Evolutionary conservation across 1,139 yeast species (phyloP).

Genomic region (Hansenula lynferdii): DNA sequence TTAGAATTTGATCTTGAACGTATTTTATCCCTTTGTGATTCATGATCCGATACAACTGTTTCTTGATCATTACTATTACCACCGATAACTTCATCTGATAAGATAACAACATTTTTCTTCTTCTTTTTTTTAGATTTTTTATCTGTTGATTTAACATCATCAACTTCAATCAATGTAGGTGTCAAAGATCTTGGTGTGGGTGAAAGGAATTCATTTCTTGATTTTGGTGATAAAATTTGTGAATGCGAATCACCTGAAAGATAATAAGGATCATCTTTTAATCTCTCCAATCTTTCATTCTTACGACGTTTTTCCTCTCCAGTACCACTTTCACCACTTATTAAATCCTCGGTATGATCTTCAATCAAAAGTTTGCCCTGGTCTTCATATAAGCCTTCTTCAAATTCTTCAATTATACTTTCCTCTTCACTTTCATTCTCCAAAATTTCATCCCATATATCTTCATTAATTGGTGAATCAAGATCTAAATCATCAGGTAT

Average conservation of each 20-base stretch:
- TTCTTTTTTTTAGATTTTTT: slow-evolving; percentile 20
- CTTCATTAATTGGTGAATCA: slow-evolving; percentile 26
- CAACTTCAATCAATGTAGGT: slow-evolving; percentile 17
- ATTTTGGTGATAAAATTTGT: slow-evolving; percentile 11
- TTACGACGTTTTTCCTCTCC: slow-evolving; percentile 29
- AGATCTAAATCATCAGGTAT: slow-evolving; percentile 47
- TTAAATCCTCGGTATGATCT: slow-evolving; percentile 24
- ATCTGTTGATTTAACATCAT: too few species aligned
- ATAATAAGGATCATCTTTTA: slow-evolving; percentile 77
- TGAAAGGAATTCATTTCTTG: slow-evolving; percentile 8
- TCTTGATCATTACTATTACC: slow-evolving; percentile 18
- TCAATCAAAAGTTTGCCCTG: slow-evolving; percentile 19
- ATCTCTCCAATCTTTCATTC: slow-evolving; percentile 50
- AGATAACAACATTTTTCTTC: slow-evolving; percentile 49
- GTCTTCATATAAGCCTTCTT: slow-evolving; percentile 27
- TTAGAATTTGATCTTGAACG: too few species aligned
- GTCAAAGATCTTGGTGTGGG: slow-evolving; percentile 20
- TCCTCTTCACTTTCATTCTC: slow-evolving; percentile 19
- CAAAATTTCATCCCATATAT: slow-evolving; percentile 16
- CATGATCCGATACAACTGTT: slow-evolving; percentile 8
- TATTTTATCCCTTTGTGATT: slow-evolving; percentile 6
- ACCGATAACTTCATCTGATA: slow-evolving; percentile 52
- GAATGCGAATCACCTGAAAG: slow-evolving; percentile 27
- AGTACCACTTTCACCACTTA: slow-evolving; percentile 17
- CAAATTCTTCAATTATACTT: slow-evolving; percentile 20